These are phyloP conservation scores for Penicillium sp. DNA, from an alignment of 2,329 filamentous ascomycete genomes.

Conservation along the genomic window DNA sequence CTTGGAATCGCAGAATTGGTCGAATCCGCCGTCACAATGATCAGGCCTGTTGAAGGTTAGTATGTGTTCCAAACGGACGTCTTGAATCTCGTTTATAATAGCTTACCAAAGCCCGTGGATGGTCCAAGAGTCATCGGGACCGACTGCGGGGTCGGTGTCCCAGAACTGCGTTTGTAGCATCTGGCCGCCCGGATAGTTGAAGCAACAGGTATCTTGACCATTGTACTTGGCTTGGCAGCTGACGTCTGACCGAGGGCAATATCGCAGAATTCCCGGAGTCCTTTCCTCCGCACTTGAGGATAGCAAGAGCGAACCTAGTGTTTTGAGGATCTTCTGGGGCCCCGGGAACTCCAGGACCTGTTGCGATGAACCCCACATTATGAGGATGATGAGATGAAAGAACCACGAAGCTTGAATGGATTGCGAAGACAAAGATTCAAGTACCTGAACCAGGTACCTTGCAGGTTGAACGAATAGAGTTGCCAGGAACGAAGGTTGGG, in stretches of 20 bases:
- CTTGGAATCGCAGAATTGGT: constrained; percentile 62
- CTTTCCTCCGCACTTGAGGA: constrained; percentile 17
- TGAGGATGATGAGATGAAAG: not conserved
- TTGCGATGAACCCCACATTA: constrained; percentile 22
- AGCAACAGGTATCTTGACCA: constrained; percentile 69
- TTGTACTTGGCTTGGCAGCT: constrained; percentile 65
- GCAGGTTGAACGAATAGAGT: not conserved
- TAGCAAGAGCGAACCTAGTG: constrained; percentile 32
- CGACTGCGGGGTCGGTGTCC: constrained; percentile 65
- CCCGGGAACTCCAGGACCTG: constrained; percentile 30
- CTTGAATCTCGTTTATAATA: not conserved
- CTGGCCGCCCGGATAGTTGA: constrained; percentile 70
- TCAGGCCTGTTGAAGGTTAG: constrained; percentile 52
- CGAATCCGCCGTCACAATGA: constrained; percentile 69
- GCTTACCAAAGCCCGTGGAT: constrained; percentile 67
- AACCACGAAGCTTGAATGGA: not conserved
- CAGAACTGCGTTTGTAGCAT: constrained; percentile 76
- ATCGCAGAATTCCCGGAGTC: constrained; percentile 11
- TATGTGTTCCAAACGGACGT: not conserved
- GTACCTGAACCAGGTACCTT: not conserved
- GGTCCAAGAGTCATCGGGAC: constrained; percentile 70
- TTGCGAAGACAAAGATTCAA: not conserved
- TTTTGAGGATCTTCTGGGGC: constrained; percentile 37
- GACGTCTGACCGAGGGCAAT: constrained; percentile 43
- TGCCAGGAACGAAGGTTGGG: not conserved